Base-by-base conservation (phyloP, 1,284 basidiomycete genomes). In the Apiotrichum porosum region DNA sequence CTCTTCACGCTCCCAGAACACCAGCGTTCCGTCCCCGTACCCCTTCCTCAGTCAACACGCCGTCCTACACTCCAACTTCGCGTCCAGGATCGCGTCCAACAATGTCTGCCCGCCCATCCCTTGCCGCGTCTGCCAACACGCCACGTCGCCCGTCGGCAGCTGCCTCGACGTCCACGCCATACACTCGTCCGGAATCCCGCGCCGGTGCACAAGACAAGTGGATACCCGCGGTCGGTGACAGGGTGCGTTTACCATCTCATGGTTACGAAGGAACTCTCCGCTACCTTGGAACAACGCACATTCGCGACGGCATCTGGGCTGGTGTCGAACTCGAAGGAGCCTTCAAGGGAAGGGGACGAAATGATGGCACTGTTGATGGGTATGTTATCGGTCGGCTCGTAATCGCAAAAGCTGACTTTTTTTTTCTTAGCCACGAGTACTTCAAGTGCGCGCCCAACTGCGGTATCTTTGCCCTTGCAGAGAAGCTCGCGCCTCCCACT, bases 271-370 rank as follows among this genome's bases (percentile, higher is more conserved):
- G 91, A 12, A 80, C 76, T 5, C 70, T 95, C 46, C 76, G 81
- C 53, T 95, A 83, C 70, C 55, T 91, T 14, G 91, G 91, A 2
- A 80, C 82, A 56, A 91, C 92, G 45, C 83, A 86, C 18, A 87
- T 85, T 39, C 94, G 94, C 69, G 78, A 81, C 6, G 92, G 91
- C 5, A 74, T 83, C 14, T 97, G 87, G 86, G 91, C 88, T 22
- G 91, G 91, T 24, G 87, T 97, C 15, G 88, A 94, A 70, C 77
- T 97, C n/a, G 76, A 80, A 56, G 84, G 83, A 32, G 86, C 85
- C 2, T 93, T 89, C 65, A 72, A 78, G 14, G 92, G 94, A n/a
- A 87, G 87, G 67, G 94, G 94, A 2, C 97, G 97, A 76, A 98
- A 98, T 64, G 83, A 97, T 64, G 94, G 94, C 18, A 82, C 82